These are phyloP conservation scores for Candida suzukii DNA, from an alignment of 805 yeast genomes.

Conservation along the genomic window DNA sequence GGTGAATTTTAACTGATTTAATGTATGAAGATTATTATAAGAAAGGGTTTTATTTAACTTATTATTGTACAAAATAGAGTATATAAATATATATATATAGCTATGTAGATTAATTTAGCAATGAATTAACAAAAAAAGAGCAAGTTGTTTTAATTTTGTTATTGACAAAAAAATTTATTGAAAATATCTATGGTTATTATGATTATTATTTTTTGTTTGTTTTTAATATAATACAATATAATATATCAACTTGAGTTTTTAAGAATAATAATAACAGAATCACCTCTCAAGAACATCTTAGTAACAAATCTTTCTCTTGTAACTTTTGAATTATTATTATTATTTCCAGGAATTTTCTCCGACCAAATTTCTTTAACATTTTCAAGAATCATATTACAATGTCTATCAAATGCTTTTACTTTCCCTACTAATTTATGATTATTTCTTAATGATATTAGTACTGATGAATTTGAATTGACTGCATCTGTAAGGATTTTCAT, in stretches of 20 bases:
- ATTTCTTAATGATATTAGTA: conserved; percentile 84
- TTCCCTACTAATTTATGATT: conserved; percentile 87
- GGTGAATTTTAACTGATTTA: too few species aligned
- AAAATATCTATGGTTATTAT: too few species aligned
- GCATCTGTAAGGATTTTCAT: conserved; percentile 83
- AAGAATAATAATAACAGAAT: conserved; percentile 81
- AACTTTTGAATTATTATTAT: conserved; percentile 10
- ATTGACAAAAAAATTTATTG: too few species aligned
- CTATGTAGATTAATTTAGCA: too few species aligned
- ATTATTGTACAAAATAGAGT: too few species aligned
- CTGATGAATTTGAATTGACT: conserved; percentile 63
- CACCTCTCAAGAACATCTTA: conserved; percentile 91
- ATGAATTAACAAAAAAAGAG: too few species aligned
- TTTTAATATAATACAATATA: too few species aligned
- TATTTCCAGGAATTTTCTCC: conserved; percentile 34
- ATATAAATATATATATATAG: background rate
- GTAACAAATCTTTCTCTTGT: conserved; percentile 70
- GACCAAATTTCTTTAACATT: conserved; percentile 78
- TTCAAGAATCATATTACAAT: conserved; percentile 87
- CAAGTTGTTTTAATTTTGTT: too few species aligned
- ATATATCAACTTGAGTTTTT: conserved; percentile 12
- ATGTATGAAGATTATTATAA: too few species aligned
- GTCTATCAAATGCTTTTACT: conserved; percentile 93
- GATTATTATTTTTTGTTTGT: too few species aligned
- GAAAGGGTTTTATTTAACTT: too few species aligned